Base-by-base conservation (phyloP, 176 grass and related monocot species). In the Oryza meyeriana region DNA sequence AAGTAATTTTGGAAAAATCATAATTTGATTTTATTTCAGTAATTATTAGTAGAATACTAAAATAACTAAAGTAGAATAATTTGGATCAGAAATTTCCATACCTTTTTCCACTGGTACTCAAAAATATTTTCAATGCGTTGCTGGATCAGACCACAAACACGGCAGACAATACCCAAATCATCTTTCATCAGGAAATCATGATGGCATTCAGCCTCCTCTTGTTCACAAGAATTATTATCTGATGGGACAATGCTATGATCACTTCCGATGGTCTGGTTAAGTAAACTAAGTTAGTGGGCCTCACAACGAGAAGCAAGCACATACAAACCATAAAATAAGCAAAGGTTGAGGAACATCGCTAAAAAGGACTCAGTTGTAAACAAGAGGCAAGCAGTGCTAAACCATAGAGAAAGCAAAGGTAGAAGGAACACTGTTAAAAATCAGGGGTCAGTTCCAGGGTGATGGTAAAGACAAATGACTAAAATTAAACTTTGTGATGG, bases 111-210 rank as follows among this genome's bases (percentile, higher is more conserved):
- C 38, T 82, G 73, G 17, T 45, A 79, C 32, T 93, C 88, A 74
- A 94, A 50, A 78, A 94, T 94, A 30, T 80, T 87, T 26, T 90
- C 87, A 28, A 97, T 97, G 8, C 28, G 83, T 69, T 88, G 83
- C 70, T 91, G 78, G 84, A 97, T 94, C 28, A 94, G 74, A 74
- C 94, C 94, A 88, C 94, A 97, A 69, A 91, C 73, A 70, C 84
- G 89, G 42, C 94, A 97, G 27, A 94, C 91, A 35, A 90, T 73
- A 10, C 91, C 91, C 26, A 91, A 67, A 40, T 97, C 84, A 85
- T 94, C 94, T 85, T 94, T 84, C 79, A 91, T 35, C 32, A 83
- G 10, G 66, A 57, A 87, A 24, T 85, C 79, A 81, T 94, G 94
- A n/a, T 68, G 58, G 59, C 94, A 97, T 38, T 83, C 76, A 66